Conservation (phyloP, 2,329 filamentous ascomycete genomes). For the Teratosphaeria zuluensis region DNA sequence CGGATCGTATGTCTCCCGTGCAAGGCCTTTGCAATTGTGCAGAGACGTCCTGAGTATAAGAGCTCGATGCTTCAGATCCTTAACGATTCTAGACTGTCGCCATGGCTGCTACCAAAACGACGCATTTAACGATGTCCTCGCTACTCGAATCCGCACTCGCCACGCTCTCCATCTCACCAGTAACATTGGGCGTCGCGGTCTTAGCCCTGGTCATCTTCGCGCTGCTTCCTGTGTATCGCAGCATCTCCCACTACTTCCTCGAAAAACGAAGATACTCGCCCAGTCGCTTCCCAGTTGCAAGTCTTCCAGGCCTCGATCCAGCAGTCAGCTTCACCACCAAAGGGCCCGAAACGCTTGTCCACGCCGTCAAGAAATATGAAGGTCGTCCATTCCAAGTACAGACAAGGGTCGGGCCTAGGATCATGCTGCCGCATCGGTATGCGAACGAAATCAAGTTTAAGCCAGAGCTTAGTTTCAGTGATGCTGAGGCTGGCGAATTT, state of each 20-base stretch:
- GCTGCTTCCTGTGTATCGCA: not conserved
- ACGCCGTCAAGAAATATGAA: not conserved
- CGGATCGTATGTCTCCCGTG: no score
- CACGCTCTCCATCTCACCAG: not conserved
- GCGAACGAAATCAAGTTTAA: not conserved
- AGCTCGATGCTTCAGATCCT: not conserved
- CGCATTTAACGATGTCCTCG: not conserved
- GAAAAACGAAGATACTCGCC: not conserved
- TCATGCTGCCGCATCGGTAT: slow-evolving; percentile 10
- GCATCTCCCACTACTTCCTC: not conserved
- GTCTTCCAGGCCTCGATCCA: not conserved
- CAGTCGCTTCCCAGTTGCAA: not conserved
- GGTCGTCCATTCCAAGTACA: slow-evolving; percentile 8
- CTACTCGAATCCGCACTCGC: not conserved
- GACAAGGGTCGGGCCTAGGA: slow-evolving; percentile 9
- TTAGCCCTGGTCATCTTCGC: not conserved
- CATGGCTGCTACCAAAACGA: not conserved
- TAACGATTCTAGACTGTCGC: not conserved
- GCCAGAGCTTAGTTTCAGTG: slow-evolving; percentile 9
- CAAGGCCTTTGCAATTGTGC: not conserved
- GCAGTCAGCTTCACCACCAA: not conserved
- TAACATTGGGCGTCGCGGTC: not conserved
- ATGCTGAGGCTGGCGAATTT: not conserved
- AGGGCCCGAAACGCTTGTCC: not conserved
- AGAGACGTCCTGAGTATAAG: not conserved